phyloP scores from a whole-genome alignment of 2,329 filamentous ascomycete species.

The Ascochyta koolunga region DNA sequence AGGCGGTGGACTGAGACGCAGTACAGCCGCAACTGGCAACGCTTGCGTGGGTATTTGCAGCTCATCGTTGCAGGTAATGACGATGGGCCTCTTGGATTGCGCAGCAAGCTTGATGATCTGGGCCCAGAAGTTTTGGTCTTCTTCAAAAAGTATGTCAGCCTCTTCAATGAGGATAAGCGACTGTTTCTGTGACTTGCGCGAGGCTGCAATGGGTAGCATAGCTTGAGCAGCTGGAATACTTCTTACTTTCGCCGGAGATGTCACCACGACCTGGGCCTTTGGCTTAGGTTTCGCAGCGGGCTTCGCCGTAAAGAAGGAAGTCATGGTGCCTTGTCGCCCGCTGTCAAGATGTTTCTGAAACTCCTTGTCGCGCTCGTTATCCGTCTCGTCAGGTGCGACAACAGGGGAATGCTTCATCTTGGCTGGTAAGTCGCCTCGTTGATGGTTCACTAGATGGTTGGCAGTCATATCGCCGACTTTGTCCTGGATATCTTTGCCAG shows the following conservation, averaged over 20 bases:
- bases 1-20: constrained; percentile 74
- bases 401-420: constrained; percentile 33
- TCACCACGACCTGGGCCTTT: constrained; percentile 20
- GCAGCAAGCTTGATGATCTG: constrained; percentile 78
- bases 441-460: constrained; percentile 81
- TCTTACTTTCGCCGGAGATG: constrained; percentile 11
- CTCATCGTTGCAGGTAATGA: constrained; percentile 96
- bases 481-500: constrained; percentile 87
- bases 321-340: constrained; percentile 79
- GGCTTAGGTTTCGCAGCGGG: constrained; percentile 26
- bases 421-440: constrained; percentile 25
- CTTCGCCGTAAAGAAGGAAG: constrained; percentile 72
- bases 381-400: constrained; percentile 41
- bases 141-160: constrained; percentile 90
- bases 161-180: constrained; percentile 94
- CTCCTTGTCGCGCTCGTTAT: constrained; percentile 51
- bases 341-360: constrained; percentile 66
- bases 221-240: constrained; percentile 24
- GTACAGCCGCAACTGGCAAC: constrained; percentile 82
- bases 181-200: constrained; percentile 73
- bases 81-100: constrained; percentile 87
- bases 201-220: constrained; percentile 32
- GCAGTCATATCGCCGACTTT: constrained; percentile 95
- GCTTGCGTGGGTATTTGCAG: constrained; percentile 75
- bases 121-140: constrained; percentile 93